A percentile compares a stretch with the other conserved stretches of the same genome.
Evolutionary conservation across 179 eudicot genomes (phyloP).

Genomic region (Kewa caespitosa): DNA sequence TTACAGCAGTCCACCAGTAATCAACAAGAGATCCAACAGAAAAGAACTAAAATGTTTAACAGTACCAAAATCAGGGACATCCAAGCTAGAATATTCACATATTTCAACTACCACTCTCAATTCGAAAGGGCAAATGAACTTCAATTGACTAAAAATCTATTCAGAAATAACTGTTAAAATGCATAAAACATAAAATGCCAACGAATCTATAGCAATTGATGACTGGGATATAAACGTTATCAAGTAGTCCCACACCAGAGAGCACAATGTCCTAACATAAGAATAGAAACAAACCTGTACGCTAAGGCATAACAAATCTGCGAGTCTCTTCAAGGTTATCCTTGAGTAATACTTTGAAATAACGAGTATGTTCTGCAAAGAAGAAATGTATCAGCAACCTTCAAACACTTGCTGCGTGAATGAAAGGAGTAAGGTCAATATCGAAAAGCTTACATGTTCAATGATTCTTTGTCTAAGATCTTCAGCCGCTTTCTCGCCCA

Average conservation of each 20-base stretch:
- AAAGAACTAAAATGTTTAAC: no score
- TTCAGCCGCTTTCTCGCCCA: conserved; percentile 88
- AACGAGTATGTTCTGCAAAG: conserved; percentile 81
- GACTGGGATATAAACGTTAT: neutral
- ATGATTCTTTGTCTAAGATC: conserved; percentile 89
- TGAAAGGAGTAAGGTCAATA: neutral
- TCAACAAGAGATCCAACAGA: no score
- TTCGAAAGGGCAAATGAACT: no score
- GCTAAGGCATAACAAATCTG: conserved; percentile 75
- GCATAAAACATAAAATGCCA: neutral
- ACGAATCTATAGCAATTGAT: neutral
- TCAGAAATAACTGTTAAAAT: no score
- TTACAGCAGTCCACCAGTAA: no score
- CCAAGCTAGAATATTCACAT: no score
- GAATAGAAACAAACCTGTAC: conserved; percentile 49
- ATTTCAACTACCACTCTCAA: no score
- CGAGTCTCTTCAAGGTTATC: conserved; percentile 83
- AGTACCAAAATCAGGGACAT: no score
- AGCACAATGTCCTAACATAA: neutral
- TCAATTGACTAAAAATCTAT: no score
- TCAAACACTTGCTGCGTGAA: neutral
- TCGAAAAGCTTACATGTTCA: conserved; percentile 68
- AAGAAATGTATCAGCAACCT: neutral
- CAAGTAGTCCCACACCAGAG: neutral
- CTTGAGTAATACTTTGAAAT: conserved; percentile 86